Base-by-base conservation (phyloP, 2,329 filamentous ascomycete genomes). In the Penicillium vulpinum region DNA sequence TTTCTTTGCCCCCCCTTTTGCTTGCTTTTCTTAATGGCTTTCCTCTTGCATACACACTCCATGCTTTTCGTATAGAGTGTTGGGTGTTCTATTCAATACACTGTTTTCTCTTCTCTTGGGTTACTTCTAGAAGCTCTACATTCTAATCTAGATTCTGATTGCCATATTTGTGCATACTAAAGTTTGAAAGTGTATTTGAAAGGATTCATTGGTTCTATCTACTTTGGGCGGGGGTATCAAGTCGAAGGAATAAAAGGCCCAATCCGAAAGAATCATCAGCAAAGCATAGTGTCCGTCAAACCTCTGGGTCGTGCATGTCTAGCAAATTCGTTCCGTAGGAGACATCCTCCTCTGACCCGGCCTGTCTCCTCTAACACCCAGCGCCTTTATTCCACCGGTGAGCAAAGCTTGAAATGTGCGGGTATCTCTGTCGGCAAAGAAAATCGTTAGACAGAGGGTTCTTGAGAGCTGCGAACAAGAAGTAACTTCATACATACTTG, bases 41-140 rank as follows among this genome's bases (percentile, higher is more conserved):
- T 39, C 33, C n/a, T 39, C 43, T 54, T 40, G 51, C 51, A 54
- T 54, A 54, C 43, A 53, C 51, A 54, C 28, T 54, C 40, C n/a
- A 15, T 39, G 24, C 7, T 13, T 26, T 28, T 22, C n/a, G 44
- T 9, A 46, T 46, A 24, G 51, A 48, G 28, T 48, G 43, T 54
- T 54, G 43, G 45, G 51, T 54, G 51, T 54, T 53, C 28, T 36
- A 40, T 24, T 47, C 28, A 40, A 38, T 48, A 1, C 33, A 39
- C 44, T 48, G 11, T 48, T 21, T 21, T 54, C 24, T 31, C 18
- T 47, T 48, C 36, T 22, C 18, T 21, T 47, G 24, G 16, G 13
- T n/a, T 39, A 35, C 46, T 21, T 45, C 18, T 47, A 48, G 31
- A 36, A 21, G 2, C 6, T 24, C 15, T 7, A 28, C 38, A 45